Conservation (phyloP, 2,329 filamentous ascomycete genomes). For the Lasiodiplodia citricola region DNA sequence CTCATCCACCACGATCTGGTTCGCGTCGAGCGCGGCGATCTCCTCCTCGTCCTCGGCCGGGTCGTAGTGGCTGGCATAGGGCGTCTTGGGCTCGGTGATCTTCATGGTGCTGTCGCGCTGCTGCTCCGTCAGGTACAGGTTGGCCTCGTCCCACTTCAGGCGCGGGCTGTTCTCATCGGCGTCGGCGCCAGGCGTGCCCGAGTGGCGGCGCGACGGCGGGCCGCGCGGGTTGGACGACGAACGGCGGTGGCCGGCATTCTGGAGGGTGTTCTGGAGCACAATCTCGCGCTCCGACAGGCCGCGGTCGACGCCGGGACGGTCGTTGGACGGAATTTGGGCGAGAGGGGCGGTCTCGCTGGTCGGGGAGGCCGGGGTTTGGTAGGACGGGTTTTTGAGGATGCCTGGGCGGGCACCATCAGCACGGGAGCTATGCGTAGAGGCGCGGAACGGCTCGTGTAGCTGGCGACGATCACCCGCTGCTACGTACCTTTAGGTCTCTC, state of each 20-base stretch:
- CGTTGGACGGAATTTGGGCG: constrained; percentile 39
- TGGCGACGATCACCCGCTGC: constrained; percentile 12
- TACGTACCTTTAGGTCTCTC: constrained; percentile 52
- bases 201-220: constrained; percentile 74
- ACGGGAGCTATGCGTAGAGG: constrained; percentile 8
- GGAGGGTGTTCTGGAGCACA: constrained; percentile 90
- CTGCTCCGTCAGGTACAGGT: constrained; percentile 95
- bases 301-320: constrained; percentile 52
- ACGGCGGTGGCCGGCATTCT: constrained; percentile 88
- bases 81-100: constrained; percentile 98
- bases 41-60: constrained; percentile 86
- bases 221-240: constrained; percentile 75
- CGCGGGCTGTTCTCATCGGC: constrained; percentile 70
- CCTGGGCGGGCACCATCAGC: constrained; percentile 57
- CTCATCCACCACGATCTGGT: constrained; percentile 72
- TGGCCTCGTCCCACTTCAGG: constrained; percentile 98
- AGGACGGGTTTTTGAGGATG: constrained; percentile 86
- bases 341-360: constrained; percentile 46
- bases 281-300: constrained; percentile 80
- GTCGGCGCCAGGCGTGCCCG: constrained; percentile 57
- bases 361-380: constrained; percentile 52
- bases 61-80: constrained; percentile 91
- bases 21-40: constrained; percentile 67
- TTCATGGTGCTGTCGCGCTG: constrained; percentile 97
- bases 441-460: neutral